Conservation (phyloP, 257 asterid genomes). For the Nicotiana sylvestris region DNA sequence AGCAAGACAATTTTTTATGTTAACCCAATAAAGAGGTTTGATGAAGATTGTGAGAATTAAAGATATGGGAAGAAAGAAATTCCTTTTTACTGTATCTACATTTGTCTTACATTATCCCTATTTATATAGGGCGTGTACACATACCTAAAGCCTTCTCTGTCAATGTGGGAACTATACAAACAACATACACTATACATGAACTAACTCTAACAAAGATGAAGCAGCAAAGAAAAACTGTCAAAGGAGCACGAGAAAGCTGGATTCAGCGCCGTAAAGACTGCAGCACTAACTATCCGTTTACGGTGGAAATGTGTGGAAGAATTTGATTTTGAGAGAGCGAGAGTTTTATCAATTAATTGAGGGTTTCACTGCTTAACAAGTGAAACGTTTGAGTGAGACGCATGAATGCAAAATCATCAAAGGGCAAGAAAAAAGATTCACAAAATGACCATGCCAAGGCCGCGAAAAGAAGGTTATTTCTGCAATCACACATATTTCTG, state of each 20-base stretch:
- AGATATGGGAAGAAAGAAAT: no score
- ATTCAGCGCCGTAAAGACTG: neutral
- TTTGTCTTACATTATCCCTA: no score
- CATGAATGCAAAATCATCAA: neutral
- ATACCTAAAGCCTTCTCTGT: no score
- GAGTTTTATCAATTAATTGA: neutral
- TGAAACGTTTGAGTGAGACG: neutral
- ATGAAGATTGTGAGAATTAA: neutral
- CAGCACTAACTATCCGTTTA: neutral
- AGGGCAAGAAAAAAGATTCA: neutral
- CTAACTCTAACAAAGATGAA: neutral
- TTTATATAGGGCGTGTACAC: no score
- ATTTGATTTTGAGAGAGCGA: neutral
- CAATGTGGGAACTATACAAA: no score
- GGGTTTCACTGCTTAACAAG: neutral
- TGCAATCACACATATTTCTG: neutral
- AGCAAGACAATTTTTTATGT: neutral
- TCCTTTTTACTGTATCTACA: no score
- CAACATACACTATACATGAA: no score
- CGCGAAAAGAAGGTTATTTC: neutral
- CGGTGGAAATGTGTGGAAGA: neutral
- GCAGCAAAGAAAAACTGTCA: neutral
- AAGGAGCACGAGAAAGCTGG: slow-evolving; percentile 1
- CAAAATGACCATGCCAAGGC: neutral
- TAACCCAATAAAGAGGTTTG: neutral